Percentiles rank a stretch among this genome's conserved stretches.
These are phyloP conservation scores for Naematelia encephala DNA, from an alignment of 768 basidiomycete species.

Conservation along the genomic window DNA sequence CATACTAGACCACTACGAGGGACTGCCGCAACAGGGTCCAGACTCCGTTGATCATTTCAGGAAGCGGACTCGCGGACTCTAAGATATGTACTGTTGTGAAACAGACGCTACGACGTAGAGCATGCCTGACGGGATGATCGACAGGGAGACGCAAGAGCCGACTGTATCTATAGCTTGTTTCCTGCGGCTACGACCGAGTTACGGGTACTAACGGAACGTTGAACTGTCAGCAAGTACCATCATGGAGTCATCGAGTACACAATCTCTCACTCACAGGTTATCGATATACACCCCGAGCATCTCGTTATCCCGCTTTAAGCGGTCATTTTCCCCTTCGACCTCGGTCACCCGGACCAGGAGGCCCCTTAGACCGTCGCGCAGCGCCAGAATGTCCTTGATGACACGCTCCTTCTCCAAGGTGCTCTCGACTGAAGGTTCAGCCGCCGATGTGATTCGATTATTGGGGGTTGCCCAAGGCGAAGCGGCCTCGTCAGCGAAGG, in stretches of 20 bases:
- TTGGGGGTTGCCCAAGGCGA: slow-evolving; percentile 17
- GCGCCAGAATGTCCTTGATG: slow-evolving; percentile 39
- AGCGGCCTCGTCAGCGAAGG: slow-evolving; percentile 3
- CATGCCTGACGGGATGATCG: not conserved
- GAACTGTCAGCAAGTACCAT: no score
- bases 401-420: slow-evolving; percentile 40
- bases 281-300: slow-evolving; percentile 46
- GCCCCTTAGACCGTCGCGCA: slow-evolving; percentile 38
- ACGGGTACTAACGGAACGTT: slow-evolving; percentile 36
- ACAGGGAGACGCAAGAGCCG: no score
- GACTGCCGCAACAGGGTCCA: no score
- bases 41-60: no score
- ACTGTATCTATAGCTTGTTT: slow-evolving; percentile 17
- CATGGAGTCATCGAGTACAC: not conserved
- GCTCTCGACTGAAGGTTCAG: slow-evolving; percentile 32
- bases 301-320: slow-evolving; percentile 42
- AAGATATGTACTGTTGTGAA: no score
- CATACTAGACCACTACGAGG: no score
- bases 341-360: slow-evolving; percentile 37
- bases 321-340: slow-evolving; percentile 40
- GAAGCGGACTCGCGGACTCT: no score
- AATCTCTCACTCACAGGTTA: slow-evolving; percentile 35
- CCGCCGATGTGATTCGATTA: not conserved
- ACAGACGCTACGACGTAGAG: no score
- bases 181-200: slow-evolving; percentile 47